phyloP scores from a whole-genome alignment of 768 basidiomycete species.

The Russula abietina region DNA sequence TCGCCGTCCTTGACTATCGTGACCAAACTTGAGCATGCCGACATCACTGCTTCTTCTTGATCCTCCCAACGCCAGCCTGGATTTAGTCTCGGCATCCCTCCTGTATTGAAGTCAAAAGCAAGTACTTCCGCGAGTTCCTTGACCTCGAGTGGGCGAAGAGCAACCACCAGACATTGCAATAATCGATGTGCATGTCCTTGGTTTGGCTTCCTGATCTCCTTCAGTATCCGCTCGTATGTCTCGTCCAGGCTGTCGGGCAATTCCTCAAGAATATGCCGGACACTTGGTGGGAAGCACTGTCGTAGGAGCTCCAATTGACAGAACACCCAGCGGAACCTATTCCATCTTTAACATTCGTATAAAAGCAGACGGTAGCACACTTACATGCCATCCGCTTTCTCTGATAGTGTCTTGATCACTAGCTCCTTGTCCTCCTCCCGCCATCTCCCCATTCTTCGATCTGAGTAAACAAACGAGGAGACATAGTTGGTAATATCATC shows the following conservation, averaged over 20 bases:
- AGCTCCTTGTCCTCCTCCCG: too few relatives aligned
- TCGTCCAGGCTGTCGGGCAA: neutral
- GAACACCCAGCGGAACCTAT: neutral
- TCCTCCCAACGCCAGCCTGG: neutral
- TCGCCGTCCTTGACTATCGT: neutral
- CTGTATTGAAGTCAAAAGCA: neutral
- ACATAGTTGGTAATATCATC: too few relatives aligned
- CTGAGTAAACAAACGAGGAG: too few relatives aligned
- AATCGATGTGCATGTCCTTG: constrained; percentile 1
- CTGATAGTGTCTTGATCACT: too few relatives aligned
- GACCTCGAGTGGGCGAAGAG: constrained; percentile 1
- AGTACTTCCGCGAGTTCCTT: neutral
- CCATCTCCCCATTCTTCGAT: too few relatives aligned
- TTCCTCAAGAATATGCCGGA: neutral
- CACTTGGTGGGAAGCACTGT: neutral
- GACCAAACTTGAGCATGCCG: constrained; percentile 1
- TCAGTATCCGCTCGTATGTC: constrained; percentile 8
- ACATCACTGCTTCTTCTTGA: neutral
- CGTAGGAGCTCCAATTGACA: neutral
- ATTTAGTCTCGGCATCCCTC: neutral
- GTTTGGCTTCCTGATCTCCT: constrained; percentile 1
- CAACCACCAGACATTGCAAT: constrained; percentile 3
- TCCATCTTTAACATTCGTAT: too few relatives aligned
- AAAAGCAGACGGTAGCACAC: too few relatives aligned
- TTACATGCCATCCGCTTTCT: too few relatives aligned